Evolutionary conservation across 129 eudicot species (phyloP).

Genomic region (Helianthus tuberosus): DNA sequence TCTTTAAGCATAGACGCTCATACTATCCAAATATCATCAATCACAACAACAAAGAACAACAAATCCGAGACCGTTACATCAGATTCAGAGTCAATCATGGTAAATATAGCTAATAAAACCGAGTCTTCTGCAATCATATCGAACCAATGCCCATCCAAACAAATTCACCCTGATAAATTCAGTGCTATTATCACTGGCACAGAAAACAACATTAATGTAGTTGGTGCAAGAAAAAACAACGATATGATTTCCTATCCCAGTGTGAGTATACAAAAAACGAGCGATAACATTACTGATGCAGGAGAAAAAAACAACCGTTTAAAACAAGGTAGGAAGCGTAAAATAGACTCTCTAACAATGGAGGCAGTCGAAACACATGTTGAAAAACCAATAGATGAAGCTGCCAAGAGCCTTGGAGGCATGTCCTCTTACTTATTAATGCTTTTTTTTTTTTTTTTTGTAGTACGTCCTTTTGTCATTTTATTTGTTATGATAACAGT

Average conservation of each 20-base stretch:
- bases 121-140: neutral
- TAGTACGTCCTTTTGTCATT: neutral
- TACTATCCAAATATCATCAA: neutral
- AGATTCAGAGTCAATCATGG: conserved; percentile 1
- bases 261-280: conserved; percentile 5
- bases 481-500: neutral
- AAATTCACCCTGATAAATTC: neutral
- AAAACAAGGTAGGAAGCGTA: conserved; percentile 16
- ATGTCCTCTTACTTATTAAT: conserved; percentile 3
- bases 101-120: neutral
- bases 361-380: neutral
- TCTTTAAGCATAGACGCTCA: neutral
- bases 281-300: conserved; percentile 1
- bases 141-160: neutral
- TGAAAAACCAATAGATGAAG: conserved; percentile 15
- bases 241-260: neutral
- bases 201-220: neutral
- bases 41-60: neutral
- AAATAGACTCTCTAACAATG: conserved; percentile 11
- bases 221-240: neutral
- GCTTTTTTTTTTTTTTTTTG: neutral
- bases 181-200: neutral
- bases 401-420: conserved; percentile 14
- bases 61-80: neutral
- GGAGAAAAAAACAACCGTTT: neutral